Percentiles rank a stretch among this genome's conserved stretches.
Evolutionary conservation across 306 rosid genomes (phyloP).

Genomic region (Carpinus viminea): DNA sequence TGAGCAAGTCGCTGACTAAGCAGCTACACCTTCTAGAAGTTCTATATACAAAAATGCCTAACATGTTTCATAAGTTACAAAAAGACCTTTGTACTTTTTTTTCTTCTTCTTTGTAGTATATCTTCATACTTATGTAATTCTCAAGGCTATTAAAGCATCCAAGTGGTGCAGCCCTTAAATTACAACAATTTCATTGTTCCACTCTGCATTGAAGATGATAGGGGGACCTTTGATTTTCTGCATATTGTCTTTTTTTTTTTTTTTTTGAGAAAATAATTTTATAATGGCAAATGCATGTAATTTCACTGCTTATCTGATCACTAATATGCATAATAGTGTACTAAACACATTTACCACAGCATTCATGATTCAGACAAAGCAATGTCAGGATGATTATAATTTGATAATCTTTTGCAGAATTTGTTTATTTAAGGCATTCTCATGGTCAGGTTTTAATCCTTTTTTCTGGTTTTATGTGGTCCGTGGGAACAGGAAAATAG

Average conservation of each 20-base stretch:
- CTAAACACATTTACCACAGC: not conserved
- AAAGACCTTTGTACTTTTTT: not conserved
- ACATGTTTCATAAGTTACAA: not conserved
- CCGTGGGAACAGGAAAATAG: slow-evolving; percentile 65
- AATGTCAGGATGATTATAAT: not conserved
- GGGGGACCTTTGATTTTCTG: not conserved
- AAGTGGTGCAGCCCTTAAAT: not conserved
- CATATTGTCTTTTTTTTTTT: not conserved
- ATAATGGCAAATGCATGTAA: not conserved
- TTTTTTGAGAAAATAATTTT: not conserved
- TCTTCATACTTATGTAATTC: not conserved
- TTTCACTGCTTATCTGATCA: not conserved
- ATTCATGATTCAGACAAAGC: not conserved
- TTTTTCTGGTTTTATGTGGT: slow-evolving; percentile 20
- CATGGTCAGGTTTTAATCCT: slow-evolving; percentile 18
- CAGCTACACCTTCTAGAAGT: not conserved
- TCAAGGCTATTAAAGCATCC: not conserved
- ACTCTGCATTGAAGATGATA: not conserved
- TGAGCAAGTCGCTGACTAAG: not conserved
- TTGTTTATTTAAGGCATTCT: not conserved
- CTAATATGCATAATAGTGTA: not conserved
- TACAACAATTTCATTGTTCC: not conserved
- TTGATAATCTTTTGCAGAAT: not conserved
- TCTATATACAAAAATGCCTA: not conserved
- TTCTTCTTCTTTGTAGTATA: not conserved